These are phyloP conservation scores for Kurtzmaniella quercitrusa DNA, from an alignment of 1,139 yeast species.

Conservation along the genomic window DNA sequence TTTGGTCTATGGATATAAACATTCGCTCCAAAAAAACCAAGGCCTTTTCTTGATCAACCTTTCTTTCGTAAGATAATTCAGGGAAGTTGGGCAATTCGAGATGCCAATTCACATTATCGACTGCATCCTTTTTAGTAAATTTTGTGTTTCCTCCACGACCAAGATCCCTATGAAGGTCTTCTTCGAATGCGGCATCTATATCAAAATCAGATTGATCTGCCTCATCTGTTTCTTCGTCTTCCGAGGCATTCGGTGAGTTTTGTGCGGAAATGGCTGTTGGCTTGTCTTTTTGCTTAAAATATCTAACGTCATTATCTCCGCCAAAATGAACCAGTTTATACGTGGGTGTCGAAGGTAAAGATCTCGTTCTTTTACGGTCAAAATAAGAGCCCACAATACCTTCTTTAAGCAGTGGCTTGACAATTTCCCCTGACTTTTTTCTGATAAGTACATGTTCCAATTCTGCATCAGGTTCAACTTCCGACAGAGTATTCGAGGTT, in stretches of 20 bases:
- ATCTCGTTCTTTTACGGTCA: slow-evolving; percentile 44
- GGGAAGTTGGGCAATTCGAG: slow-evolving; percentile 48
- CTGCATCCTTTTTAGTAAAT: slow-evolving; percentile 4
- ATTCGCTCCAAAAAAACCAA: slow-evolving; percentile 65
- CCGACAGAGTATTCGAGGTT: slow-evolving; percentile 5
- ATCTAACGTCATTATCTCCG: slow-evolving; percentile 58
- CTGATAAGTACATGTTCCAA: slow-evolving; percentile 40
- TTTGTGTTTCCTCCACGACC: slow-evolving; percentile 8
- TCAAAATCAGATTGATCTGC: slow-evolving; percentile 18
- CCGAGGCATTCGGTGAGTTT: slow-evolving; percentile 48
- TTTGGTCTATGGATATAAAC: slow-evolving; percentile 54
- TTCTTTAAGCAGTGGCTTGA: slow-evolving; percentile 65
- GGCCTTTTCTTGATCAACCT: slow-evolving; percentile 28
- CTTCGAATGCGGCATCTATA: slow-evolving; percentile 9
- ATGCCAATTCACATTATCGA: slow-evolving; percentile 38
- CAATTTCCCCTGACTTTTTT: slow-evolving; percentile 77
- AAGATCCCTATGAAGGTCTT: slow-evolving; percentile 5
- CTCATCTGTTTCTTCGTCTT: slow-evolving; percentile 23
- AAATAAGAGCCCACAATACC: slow-evolving; percentile 25
- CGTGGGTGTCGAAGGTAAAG: slow-evolving; percentile 74
- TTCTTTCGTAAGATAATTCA: slow-evolving; percentile 31
- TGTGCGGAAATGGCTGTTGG: slow-evolving; percentile 73
- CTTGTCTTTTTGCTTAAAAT: slow-evolving; percentile 65
- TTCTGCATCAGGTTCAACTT: background rate
- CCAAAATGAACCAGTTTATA: slow-evolving; percentile 80